These are phyloP conservation scores for Plasmodium gaboni DNA, from an alignment of 169 alveolate genomes.

Conservation along the genomic window DNA sequence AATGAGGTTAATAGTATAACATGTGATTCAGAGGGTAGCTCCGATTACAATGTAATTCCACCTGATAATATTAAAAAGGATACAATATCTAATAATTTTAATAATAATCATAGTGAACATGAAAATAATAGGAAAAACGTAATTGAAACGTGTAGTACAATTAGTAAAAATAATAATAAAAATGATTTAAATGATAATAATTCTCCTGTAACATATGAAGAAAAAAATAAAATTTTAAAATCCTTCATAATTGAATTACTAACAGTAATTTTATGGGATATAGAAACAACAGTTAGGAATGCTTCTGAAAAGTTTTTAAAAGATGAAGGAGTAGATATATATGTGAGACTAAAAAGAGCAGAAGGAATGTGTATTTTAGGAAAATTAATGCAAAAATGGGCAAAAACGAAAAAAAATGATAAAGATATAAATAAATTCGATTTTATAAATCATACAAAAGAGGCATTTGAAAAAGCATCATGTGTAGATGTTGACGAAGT, in stretches of 20 bases:
- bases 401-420: constrained; percentile 48
- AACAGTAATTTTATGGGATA: constrained; percentile 80
- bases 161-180: too few relatives aligned
- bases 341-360: constrained; percentile 79
- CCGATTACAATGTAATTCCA: too few relatives aligned
- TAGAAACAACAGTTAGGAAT: constrained; percentile 79
- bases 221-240: constrained; percentile 43
- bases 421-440: constrained; percentile 60
- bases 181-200: too few relatives aligned
- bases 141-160: too few relatives aligned
- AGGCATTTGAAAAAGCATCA: constrained; percentile 70
- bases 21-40: too few relatives aligned
- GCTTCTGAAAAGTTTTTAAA: constrained; percentile 82
- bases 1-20: too few relatives aligned
- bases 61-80: too few relatives aligned
- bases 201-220: constrained; percentile 14
- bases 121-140: too few relatives aligned
- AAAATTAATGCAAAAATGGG: constrained; percentile 76
- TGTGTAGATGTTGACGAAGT: constrained; percentile 32
- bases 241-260: constrained; percentile 63
- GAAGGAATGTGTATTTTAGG: constrained; percentile 76
- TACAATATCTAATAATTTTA: too few relatives aligned
- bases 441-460: constrained; percentile 47
- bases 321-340: constrained; percentile 76
- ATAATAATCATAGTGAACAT: too few relatives aligned